phyloP scores from a whole-genome alignment of 1,284 basidiomycete genomes.

The Pseudozyma pruni region DNA sequence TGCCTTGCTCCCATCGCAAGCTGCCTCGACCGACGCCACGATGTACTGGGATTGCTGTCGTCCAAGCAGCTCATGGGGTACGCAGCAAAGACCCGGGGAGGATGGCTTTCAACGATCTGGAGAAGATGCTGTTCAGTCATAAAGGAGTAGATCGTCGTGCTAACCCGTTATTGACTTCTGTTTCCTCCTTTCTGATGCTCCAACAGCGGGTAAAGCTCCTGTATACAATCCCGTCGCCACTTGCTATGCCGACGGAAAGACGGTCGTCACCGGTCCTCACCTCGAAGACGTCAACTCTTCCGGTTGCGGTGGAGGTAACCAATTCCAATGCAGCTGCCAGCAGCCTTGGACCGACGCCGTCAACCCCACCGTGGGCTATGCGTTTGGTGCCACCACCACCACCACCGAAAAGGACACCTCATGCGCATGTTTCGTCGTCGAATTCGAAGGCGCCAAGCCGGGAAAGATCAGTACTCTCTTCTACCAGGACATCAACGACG shows the following conservation, averaged over 20 bases:
- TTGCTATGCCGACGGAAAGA: slow-evolving; percentile 32
- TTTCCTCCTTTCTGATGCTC: background rate
- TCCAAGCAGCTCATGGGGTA: too few relatives aligned
- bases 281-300: slow-evolving; percentile 22
- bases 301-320: slow-evolving; percentile 36
- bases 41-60: slow-evolving; percentile 45
- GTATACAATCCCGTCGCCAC: slow-evolving; percentile 22
- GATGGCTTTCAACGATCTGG: too few relatives aligned
- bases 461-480: slow-evolving; percentile 38
- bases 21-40: slow-evolving; percentile 22
- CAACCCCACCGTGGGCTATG: slow-evolving; percentile 31
- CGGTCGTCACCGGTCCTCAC: slow-evolving; percentile 30
- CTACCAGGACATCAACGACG: slow-evolving; percentile 42
- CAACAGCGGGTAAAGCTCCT: slow-evolving; percentile 10
- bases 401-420: slow-evolving; percentile 14
- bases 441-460: slow-evolving; percentile 14
- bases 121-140: too few relatives aligned
- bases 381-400: slow-evolving; percentile 29
- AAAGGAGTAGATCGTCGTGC: too few relatives aligned
- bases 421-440: slow-evolving; percentile 35
- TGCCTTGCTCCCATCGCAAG: slow-evolving; percentile 17
- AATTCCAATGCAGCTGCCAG: slow-evolving; percentile 44
- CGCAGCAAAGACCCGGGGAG: too few relatives aligned
- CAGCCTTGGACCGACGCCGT: slow-evolving; percentile 37
- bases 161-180: too few relatives aligned